Conservation (phyloP, 2,329 filamentous ascomycete genomes). For the Keithomyces neogunnii region DNA sequence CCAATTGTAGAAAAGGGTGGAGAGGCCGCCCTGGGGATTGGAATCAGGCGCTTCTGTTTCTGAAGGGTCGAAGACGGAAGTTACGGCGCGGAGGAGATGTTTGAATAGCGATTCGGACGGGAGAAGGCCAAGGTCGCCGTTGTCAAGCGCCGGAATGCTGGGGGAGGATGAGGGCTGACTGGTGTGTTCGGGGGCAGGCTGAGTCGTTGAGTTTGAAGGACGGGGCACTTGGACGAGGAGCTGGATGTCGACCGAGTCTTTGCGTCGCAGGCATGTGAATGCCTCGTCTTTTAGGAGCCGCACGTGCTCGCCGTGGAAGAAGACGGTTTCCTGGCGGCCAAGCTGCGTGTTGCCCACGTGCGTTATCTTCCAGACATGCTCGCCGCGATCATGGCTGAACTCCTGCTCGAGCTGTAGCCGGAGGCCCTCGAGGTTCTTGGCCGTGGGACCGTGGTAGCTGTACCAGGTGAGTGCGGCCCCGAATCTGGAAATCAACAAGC, state of each 20-base stretch:
- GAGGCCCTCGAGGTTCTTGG: conserved; percentile 46
- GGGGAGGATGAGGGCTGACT: neutral
- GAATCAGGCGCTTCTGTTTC: conserved; percentile 20
- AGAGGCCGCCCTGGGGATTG: conserved; percentile 18
- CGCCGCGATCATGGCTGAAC: conserved; percentile 29
- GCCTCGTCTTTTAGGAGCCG: conserved; percentile 73
- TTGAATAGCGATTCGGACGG: conserved; percentile 34
- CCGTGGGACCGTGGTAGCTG: conserved; percentile 31
- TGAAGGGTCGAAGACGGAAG: conserved; percentile 33
- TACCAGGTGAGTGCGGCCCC: conserved; percentile 26
- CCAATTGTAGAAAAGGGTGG: conserved; percentile 36
- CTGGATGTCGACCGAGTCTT: conserved; percentile 64
- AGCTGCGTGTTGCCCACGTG: conserved; percentile 74
- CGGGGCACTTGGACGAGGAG: conserved; percentile 34
- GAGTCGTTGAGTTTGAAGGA: conserved; percentile 17
- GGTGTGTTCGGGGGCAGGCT: conserved; percentile 11
- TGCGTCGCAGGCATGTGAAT: conserved; percentile 70
- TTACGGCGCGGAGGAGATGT: conserved; percentile 37
- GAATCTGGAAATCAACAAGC: conserved; percentile 22
- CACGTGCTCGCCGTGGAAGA: conserved; percentile 67
- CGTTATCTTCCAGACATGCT: conserved; percentile 60
- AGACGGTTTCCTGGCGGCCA: conserved; percentile 80
- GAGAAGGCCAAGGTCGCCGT: conserved; percentile 2
- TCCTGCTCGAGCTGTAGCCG: conserved; percentile 62
- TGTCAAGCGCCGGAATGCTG: neutral